Evolutionary conservation across 2,329 filamentous ascomycete genomes (phyloP).

Genomic region (Verruconis gallopava): DNA sequence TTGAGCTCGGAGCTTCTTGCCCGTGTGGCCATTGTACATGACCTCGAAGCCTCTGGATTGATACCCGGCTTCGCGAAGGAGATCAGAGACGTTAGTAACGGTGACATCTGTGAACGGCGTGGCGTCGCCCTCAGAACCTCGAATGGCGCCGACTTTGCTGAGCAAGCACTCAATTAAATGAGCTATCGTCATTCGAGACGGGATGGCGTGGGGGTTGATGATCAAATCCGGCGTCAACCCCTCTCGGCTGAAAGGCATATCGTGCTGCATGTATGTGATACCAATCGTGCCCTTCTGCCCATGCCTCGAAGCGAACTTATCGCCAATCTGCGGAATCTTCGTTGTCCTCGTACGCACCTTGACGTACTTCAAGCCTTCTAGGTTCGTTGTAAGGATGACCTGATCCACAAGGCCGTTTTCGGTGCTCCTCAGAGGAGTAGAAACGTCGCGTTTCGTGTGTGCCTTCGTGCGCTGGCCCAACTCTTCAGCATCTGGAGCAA

Average conservation of each 20-base stretch:
- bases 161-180: constrained; percentile 98
- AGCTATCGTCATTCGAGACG: constrained; percentile 99
- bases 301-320: constrained; percentile 98
- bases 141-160: constrained; percentile 86
- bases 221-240: constrained; percentile 91
- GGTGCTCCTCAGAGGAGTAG: constrained; percentile 84
- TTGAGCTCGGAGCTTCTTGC: constrained; percentile 82
- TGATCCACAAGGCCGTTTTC: constrained; percentile 95
- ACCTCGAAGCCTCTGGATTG: constrained; percentile 95
- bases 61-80: constrained; percentile 81
- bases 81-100: constrained; percentile 78
- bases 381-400: constrained; percentile 86
- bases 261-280: constrained; percentile 93
- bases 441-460: constrained; percentile 90
- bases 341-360: constrained; percentile 96
- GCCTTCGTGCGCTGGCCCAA: constrained; percentile 80
- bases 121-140: constrained; percentile 91
- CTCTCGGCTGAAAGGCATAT: constrained; percentile 94
- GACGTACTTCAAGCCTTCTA: constrained; percentile 87
- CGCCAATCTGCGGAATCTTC: constrained; percentile 95
- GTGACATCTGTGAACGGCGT: constrained; percentile 98
- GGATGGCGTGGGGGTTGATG: constrained; percentile 99
- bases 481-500: constrained; percentile 85
- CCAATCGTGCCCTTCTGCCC: constrained; percentile 98
- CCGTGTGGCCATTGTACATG: constrained; percentile 98